phyloP scores from a whole-genome alignment of 2,329 filamentous ascomycete species.

The Fusarium ramigenum region DNA sequence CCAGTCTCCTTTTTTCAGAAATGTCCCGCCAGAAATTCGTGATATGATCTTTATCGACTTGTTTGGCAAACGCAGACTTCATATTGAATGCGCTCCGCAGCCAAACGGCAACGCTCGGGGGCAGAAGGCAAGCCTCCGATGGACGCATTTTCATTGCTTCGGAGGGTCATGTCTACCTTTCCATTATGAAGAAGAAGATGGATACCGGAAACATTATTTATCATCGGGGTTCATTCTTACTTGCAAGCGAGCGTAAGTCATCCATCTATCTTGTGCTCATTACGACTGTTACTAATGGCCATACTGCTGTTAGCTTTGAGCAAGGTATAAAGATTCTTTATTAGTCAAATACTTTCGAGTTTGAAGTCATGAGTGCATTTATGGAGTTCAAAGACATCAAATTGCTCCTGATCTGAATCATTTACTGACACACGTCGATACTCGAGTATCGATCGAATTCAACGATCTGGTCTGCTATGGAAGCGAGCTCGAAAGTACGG shows the following conservation, averaged over 20 bases:
- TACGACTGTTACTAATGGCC: background rate
- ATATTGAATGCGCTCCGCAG: background rate
- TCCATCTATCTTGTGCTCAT: no score
- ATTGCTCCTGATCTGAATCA: background rate
- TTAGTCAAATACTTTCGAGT: background rate
- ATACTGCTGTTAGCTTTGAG: background rate
- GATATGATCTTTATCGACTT: background rate
- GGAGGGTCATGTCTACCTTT: no score
- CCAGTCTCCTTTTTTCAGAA: background rate
- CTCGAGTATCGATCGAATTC: background rate
- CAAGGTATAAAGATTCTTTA: background rate
- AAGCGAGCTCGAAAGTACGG: background rate
- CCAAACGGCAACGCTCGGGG: background rate
- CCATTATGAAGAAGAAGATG: background rate
- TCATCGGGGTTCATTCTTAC: background rate
- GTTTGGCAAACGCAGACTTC: background rate
- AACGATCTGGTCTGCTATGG: background rate
- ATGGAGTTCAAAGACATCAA: background rate
- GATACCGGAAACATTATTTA: background rate
- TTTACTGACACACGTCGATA: background rate
- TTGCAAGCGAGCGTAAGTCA: constrained; percentile 9
- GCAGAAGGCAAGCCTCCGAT: background rate
- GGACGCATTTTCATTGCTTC: background rate
- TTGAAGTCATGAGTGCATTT: background rate
- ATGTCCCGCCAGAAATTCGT: background rate